Evolutionary conservation across 78 protist species (phyloP), one percentile per base, ranked within the genome.

Genomic region (Dictyostelium brefeldianum): DNA sequence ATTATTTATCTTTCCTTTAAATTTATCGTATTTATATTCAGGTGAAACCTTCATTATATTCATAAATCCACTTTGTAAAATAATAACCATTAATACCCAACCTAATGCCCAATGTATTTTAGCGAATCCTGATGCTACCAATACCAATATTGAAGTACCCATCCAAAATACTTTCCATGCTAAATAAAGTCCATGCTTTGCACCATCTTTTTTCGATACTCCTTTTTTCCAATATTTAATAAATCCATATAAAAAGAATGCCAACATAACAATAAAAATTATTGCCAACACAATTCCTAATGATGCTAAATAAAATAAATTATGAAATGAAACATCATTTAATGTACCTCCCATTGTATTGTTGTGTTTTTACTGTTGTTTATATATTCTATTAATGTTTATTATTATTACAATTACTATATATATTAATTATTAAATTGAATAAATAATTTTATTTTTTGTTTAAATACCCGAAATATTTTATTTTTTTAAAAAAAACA

Each of bases 81-180:
- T 27, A 12, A 84, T 14, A 4, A 71, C 20, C 82, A 84, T 84
- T 29, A 84, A 18, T 12, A 84, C 64, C 70, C 82, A 77, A 9
- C 74, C 92, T 15, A 69, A 80, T 20, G 59, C 67, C 92, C 92
- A 84, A 47, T 27, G 65, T 43, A 84, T 27, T 27, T 80, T 69
- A 74, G 74, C 75, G 77, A 84, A 84, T 46, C 64, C 92, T 14
- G 81, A 41, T 15, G 92, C 43, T 11, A 84, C 47, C 81, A 67
- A 84, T 25, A 84, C 29, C 0, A 84, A 27, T 54, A 71, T 56
- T 27, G 83, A 77, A 17, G 78, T 73, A 10, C 71, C 81, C 54
- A 84, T 65, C 92, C 92, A 84, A 59, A 84, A 74, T 43, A 48
- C 62, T 48, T 48, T 46, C 22, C 56, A 83, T 20, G 81, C 20